Evolutionary conservation across 768 basidiomycete genomes (phyloP), one percentile per base, ranked within the genome.

Genomic region (Exsudoporus frostii): DNA sequence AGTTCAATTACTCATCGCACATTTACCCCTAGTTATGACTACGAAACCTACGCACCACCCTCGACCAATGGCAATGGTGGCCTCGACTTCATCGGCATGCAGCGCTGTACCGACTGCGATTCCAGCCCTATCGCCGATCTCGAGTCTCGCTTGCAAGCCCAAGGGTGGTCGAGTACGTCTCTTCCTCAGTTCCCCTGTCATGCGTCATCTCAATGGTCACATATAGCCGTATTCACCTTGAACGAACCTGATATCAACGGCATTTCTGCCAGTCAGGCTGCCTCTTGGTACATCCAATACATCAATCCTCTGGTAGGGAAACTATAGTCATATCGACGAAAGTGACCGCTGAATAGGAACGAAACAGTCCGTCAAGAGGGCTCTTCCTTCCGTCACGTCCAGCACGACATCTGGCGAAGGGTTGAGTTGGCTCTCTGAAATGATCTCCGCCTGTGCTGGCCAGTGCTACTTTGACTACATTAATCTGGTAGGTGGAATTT

Each of bases 41-140:
- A 64, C 29, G 73, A 74, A 48, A 74, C 73, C 17, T 68, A 64
- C 38, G 22, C 50, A 11, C 73, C 72, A 11, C 58, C 65, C 9
- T 71, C 72, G 22, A 62, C 62, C 7, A 70, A 71, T 34, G 73
- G 73, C 1, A 58, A 49, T 5, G 71, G 73, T 3, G 70, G 69
- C 11, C 66, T 74, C 14, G 60, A 54, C 7, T 74, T 74, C 57
- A 73, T 74, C 5, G 73, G 73, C 19, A 74, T 65, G 73, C 73
- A 74, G 49, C 71, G 68, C 13, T 74, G 71, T 50, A 40, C 61
- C 2, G 71, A 73, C 44, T 74, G 73, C 30, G 48, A 20, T 45
- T 74, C 73, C 7, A 74, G 73, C 27, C 73, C 73, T 1, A 62
- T 74, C 22, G 58, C 56, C 7, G 51, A 65, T 19, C 68, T 74